These are phyloP conservation scores for Talaromyces sp. DNA, from an alignment of 2,329 filamentous ascomycete genomes.

Conservation along the genomic window DNA sequence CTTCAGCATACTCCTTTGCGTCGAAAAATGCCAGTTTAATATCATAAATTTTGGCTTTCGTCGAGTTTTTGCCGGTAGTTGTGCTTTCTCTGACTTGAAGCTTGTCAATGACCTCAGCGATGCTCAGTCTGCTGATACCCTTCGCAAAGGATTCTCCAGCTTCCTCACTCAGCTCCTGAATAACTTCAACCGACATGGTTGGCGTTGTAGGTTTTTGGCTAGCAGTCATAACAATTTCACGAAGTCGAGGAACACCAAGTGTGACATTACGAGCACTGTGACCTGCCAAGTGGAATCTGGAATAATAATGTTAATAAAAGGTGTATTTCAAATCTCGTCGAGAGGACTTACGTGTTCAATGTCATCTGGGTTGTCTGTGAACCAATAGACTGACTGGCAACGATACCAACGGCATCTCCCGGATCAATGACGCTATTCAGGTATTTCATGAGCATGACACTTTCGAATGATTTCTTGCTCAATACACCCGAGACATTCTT, in stretches of 20 bases:
- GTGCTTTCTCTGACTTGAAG: constrained; percentile 75
- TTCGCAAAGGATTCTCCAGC: constrained; percentile 80
- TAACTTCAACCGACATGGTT: constrained; percentile 64
- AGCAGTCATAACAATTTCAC: constrained; percentile 98
- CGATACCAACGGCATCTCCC: constrained; percentile 92
- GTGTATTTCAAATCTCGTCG: neutral
- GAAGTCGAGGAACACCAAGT: constrained; percentile 89
- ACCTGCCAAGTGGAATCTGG: constrained; percentile 86
- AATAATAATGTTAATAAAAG: neutral
- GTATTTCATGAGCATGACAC: constrained; percentile 86
- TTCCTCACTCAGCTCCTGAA: constrained; percentile 61
- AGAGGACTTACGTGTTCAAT: constrained; percentile 63
- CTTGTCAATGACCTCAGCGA: constrained; percentile 78
- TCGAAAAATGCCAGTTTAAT: constrained; percentile 80
- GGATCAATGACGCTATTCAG: constrained; percentile 86
- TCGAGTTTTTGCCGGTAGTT: constrained; percentile 61
- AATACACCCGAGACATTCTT: constrained; percentile 35
- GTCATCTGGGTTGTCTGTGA: constrained; percentile 99
- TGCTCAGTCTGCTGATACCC: constrained; percentile 76
- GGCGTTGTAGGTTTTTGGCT: constrained; percentile 85
- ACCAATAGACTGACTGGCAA: constrained; percentile 92
- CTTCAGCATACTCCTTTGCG: constrained; percentile 71
- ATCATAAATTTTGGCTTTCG: constrained; percentile 77
- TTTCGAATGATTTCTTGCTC: constrained; percentile 70
- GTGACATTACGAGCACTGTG: constrained; percentile 99